These are phyloP conservation scores for Nakazawaea molendinolei DNA, from an alignment of 805 yeast genomes.

Conservation along the genomic window DNA sequence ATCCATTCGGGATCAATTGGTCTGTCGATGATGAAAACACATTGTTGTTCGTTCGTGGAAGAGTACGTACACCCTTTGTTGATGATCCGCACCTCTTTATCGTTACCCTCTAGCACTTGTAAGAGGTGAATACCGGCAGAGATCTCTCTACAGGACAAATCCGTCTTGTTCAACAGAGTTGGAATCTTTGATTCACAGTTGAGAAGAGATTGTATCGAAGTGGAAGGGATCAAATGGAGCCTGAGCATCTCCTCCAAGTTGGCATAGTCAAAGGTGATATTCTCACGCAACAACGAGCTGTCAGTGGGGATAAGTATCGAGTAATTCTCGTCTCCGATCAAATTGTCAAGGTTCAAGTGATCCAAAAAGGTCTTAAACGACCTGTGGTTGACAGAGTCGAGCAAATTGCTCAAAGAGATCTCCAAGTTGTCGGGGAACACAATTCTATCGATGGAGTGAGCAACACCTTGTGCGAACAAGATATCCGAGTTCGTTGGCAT, in stretches of 20 bases:
- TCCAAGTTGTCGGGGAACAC: constrained; percentile 50
- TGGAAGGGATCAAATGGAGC: constrained; percentile 63
- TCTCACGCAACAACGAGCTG: constrained; percentile 45
- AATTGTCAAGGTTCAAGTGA: constrained; percentile 34
- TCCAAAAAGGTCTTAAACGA: constrained; percentile 38
- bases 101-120: constrained; percentile 39
- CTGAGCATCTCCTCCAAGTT: constrained; percentile 47
- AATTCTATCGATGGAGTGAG: constrained; percentile 58
- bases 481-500: constrained; percentile 51
- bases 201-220: constrained; percentile 39
- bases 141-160: constrained; percentile 36
- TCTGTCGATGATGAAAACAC: constrained; percentile 60
- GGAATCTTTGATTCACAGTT: constrained; percentile 39
- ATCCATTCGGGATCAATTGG: constrained; percentile 67
- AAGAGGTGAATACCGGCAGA: constrained; percentile 29
- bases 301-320: constrained; percentile 73
- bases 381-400: constrained; percentile 34
- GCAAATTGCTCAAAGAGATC: constrained; percentile 48
- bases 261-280: constrained; percentile 33
- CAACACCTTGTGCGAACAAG: constrained; percentile 77
- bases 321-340: constrained; percentile 30
- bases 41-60: constrained; percentile 27
- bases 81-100: constrained; percentile 52
- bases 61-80: constrained; percentile 54
- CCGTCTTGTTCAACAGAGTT: constrained; percentile 38